Conservation (phyloP, 2,329 filamentous ascomycete species). For the Cephalotrichum gorgonifer region DNA sequence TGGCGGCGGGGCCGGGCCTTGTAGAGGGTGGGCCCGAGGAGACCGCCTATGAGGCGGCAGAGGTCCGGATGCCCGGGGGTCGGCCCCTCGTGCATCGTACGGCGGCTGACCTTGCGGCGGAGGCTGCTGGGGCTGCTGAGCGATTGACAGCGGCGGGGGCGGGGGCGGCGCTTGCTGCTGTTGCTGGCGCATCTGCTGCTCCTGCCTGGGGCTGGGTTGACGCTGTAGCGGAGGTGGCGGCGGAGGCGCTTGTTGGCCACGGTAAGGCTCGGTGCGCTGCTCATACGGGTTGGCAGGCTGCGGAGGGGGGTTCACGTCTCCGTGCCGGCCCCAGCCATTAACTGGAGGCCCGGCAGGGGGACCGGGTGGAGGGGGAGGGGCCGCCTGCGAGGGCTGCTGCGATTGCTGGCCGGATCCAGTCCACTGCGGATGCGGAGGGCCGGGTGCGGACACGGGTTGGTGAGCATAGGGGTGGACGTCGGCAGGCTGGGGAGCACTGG, state of each 20-base stretch:
- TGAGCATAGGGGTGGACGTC: constrained; percentile 95
- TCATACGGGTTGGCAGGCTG: constrained; percentile 78
- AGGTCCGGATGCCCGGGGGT: constrained; percentile 10
- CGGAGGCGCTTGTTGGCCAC: constrained; percentile 56
- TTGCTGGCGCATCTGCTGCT: constrained; percentile 49
- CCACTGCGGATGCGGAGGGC: constrained; percentile 83
- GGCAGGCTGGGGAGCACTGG: constrained; percentile 76
- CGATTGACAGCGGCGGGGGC: constrained; percentile 13
- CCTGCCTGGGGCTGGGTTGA: constrained; percentile 67
- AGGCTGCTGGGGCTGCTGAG: constrained; percentile 41
- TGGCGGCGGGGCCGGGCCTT: constrained; percentile 39
- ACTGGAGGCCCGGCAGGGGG: constrained; percentile 42
- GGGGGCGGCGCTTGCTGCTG: constrained; percentile 27
- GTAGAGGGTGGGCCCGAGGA: constrained; percentile 39
- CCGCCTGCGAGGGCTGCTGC: constrained; percentile 30
- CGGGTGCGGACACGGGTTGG: constrained; percentile 70
- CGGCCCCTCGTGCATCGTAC: constrained; percentile 9
- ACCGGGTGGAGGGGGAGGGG: constrained; percentile 15
- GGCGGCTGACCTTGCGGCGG: constrained; percentile 1
- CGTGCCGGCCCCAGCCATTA: constrained; percentile 51
- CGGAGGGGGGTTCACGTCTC: constrained; percentile 67
- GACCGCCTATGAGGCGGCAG: constrained; percentile 43
- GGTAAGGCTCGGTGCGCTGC: constrained; percentile 57
- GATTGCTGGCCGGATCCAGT: constrained; percentile 59
- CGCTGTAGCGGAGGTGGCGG: constrained; percentile 57